Conservation (phyloP, 1,284 basidiomycete species). For the Xerocomus minutiporus region DNA sequence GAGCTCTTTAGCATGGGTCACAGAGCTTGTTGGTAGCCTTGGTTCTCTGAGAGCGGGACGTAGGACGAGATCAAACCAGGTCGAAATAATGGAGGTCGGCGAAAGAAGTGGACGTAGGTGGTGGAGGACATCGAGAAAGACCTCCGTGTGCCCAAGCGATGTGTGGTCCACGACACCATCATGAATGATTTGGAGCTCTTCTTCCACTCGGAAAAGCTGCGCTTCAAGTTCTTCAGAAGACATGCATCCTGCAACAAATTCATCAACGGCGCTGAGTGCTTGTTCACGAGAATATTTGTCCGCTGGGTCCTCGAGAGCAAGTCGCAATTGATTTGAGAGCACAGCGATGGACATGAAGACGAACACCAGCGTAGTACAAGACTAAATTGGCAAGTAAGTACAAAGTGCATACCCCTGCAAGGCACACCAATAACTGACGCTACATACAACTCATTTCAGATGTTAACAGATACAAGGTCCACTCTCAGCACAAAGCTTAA, state of each 20-base stretch:
- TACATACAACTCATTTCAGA: neutral
- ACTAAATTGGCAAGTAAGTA: constrained; percentile 11
- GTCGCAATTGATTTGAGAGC: constrained; percentile 50
- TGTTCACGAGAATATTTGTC: constrained; percentile 41
- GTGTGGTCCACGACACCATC: constrained; percentile 60
- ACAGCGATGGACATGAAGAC: constrained; percentile 36
- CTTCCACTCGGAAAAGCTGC: constrained; percentile 52
- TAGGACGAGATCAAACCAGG: constrained; percentile 74
- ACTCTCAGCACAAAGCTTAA: neutral
- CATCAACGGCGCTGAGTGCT: constrained; percentile 47
- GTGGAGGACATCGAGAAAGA: constrained; percentile 61
- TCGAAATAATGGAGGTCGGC: constrained; percentile 60
- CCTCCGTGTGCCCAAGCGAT: constrained; percentile 54
- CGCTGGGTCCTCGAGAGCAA: constrained; percentile 46
- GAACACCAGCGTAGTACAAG: neutral
- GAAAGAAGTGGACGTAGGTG: constrained; percentile 58
- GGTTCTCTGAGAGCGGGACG: constrained; percentile 72
- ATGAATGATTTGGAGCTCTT: constrained; percentile 61
- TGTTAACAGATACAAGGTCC: neutral
- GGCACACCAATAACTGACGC: neutral
- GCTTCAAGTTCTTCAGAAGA: constrained; percentile 43
- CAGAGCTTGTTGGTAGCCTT: constrained; percentile 51
- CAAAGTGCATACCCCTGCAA: too few species aligned
- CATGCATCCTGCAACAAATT: constrained; percentile 47
- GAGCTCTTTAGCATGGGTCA: constrained; percentile 67